Evolutionary conservation across 768 basidiomycete species (phyloP).

Genomic region (Myochromella boudieri): DNA sequence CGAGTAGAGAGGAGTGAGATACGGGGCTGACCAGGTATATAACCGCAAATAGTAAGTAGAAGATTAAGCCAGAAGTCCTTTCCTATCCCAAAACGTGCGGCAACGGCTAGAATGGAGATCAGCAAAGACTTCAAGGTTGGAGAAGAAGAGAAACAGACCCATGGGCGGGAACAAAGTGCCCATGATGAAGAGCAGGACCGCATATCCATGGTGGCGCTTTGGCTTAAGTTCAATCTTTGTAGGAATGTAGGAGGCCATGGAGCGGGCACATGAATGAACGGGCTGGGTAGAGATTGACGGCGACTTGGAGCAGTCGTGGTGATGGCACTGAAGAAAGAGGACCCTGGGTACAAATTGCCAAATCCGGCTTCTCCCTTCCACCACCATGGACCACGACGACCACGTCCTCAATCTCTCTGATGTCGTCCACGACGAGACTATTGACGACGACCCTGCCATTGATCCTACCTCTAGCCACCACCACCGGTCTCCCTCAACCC

Average conservation of each 20-base stretch:
- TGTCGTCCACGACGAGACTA: slow-evolving; percentile 79
- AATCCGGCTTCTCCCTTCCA: slow-evolving; percentile 14
- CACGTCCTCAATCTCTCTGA: slow-evolving; percentile 76
- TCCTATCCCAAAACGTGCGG: slow-evolving; percentile 89
- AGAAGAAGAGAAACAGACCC: slow-evolving; percentile 45
- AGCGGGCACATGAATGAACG: background rate
- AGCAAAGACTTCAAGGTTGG: slow-evolving; percentile 7
- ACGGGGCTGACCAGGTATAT: slow-evolving; percentile 68
- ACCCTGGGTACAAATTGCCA: slow-evolving; percentile 21
- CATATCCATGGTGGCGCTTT: slow-evolving; percentile 77
- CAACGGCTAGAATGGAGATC: slow-evolving; percentile 64
- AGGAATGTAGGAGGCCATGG: slow-evolving; percentile 35
- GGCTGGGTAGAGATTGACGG: too few species aligned
- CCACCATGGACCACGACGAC: slow-evolving; percentile 54
- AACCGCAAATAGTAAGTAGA: slow-evolving; percentile 85
- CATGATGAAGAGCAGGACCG: slow-evolving; percentile 77
- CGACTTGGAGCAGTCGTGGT: slow-evolving; percentile 4
- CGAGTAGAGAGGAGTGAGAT: slow-evolving; percentile 1
- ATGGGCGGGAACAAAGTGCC: slow-evolving; percentile 92
- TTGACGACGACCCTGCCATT: slow-evolving; percentile 54
- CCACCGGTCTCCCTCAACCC: slow-evolving; percentile 27
- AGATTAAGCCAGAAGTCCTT: slow-evolving; percentile 90
- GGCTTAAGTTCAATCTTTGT: slow-evolving; percentile 65
- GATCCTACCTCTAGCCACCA: slow-evolving; percentile 26
- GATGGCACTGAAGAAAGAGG: background rate